Base-by-base conservation (phyloP, 345 rosid species). In the Abelmoschus esculentus region DNA sequence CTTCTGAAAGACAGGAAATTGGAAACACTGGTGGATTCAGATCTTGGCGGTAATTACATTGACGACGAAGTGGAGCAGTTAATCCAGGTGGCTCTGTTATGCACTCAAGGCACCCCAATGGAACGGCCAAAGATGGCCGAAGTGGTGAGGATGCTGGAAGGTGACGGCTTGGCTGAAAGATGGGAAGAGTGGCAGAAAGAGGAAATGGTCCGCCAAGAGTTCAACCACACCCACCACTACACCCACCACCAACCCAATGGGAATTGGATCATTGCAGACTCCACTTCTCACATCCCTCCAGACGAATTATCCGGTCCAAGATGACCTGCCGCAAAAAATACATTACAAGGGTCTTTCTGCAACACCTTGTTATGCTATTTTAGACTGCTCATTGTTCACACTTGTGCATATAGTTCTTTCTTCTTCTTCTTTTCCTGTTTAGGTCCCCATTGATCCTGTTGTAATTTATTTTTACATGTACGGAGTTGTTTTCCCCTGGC, bases 161-260 rank as follows among this genome's bases (percentile, higher is more conserved):
- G 98, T 1, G 93, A 90, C 61, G 92, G 96, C 10, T 84, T 90
- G 82, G 87, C 96, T 8, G 87, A 87, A 81, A 86, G 86, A 77
- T 90, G 98, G 98, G 93, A 89, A 80, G 91, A 89, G 56, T 90
- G 98, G 98, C 93, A 95, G 83, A 91, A 88, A 67, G 96, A 85
- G 54, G 99, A 95, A 73, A 69, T 81, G 73, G 71, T 82, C 73
- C 83, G 87, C 3, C 87, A 84, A 74, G 91, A 86, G 15, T 81
- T 75, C 17, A 82, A 52, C 72, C 79, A 78, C 31, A 7, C 40
- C 13, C 79, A 72, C 70, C 77, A 79, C 62, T 54, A 18, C 17
- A 82, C 34, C 72, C 79, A 19, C 60, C 60, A 55, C 14, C 60
- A 55, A 73, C 75, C 80, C 0, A 79, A 77, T 57, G 59, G 78